These are phyloP conservation scores for Kondoa subrosea DNA, from an alignment of 768 basidiomycete species.

Conservation along the genomic window DNA sequence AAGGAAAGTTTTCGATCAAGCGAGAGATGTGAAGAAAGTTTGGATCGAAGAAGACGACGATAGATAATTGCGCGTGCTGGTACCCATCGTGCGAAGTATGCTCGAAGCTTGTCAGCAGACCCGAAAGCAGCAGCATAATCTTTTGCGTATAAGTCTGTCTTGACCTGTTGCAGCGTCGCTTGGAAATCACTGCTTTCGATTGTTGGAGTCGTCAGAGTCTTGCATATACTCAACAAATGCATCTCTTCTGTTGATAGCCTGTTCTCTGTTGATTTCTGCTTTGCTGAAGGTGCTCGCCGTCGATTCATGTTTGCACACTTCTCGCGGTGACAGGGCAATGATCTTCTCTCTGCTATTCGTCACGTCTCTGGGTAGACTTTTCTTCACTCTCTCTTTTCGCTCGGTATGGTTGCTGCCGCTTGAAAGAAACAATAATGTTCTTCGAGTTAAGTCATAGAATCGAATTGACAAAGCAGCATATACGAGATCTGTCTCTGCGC, in stretches of 20 bases:
- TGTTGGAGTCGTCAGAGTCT: not conserved
- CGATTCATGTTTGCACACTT: not conserved
- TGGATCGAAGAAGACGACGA: slow-evolving; percentile 17
- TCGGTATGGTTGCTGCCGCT: too few species aligned
- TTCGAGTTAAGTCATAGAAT: too few species aligned
- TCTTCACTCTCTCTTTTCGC: too few species aligned
- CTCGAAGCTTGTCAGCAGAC: slow-evolving; percentile 3
- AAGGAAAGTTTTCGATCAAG: not conserved
- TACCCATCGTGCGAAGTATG: slow-evolving; percentile 23
- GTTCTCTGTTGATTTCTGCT: not conserved
- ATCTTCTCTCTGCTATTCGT: not conserved
- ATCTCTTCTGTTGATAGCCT: not conserved
- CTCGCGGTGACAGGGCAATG: not conserved
- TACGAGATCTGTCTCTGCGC: not conserved
- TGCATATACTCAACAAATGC: not conserved
- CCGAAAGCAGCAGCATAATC: slow-evolving; percentile 25
- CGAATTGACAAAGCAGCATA: too few species aligned
- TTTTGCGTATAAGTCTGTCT: slow-evolving; percentile 23
- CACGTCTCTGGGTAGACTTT: too few species aligned
- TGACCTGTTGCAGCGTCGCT: slow-evolving; percentile 22
- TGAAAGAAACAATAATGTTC: too few species aligned
- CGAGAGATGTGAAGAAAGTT: not conserved
- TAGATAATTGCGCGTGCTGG: slow-evolving; percentile 23
- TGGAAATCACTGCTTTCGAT: slow-evolving; percentile 10
- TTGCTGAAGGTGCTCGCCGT: not conserved